Percentiles rank a stretch among this genome's conserved stretches.
These are phyloP conservation scores for Cyberlindnera xishuangbannaensis DNA, from an alignment of 805 yeast species.

Conservation along the genomic window DNA sequence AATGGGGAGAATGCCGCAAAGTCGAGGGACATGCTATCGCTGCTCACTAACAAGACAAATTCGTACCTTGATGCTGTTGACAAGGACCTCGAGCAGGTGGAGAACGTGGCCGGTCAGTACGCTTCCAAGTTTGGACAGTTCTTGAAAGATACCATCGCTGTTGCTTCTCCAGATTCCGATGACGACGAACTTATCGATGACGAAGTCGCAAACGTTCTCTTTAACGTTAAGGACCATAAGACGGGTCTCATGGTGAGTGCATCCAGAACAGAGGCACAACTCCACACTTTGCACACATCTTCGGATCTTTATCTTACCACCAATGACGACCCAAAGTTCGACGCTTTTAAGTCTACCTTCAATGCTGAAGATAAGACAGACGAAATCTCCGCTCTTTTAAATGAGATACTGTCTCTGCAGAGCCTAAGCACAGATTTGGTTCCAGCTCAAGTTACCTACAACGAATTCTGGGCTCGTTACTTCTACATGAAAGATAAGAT, in stretches of 20 bases:
- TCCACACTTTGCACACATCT: constrained; percentile 48
- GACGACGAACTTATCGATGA: constrained; percentile 25
- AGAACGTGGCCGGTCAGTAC: constrained; percentile 59
- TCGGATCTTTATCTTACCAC: constrained; percentile 25
- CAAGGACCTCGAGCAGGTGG: constrained; percentile 65
- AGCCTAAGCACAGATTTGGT: constrained; percentile 57
- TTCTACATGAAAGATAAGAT: constrained; percentile 40
- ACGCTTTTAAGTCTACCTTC: constrained; percentile 32
- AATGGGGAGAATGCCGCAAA: constrained; percentile 15
- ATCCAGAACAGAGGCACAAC: constrained; percentile 58
- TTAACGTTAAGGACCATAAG: constrained; percentile 34
- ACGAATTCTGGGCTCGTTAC: constrained; percentile 72
- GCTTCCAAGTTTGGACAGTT: constrained; percentile 54
- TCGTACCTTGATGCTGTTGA: constrained; percentile 67
- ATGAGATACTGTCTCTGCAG: constrained; percentile 16
- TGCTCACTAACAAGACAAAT: constrained; percentile 40
- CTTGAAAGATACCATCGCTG: constrained; percentile 35
- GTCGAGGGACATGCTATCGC: constrained; percentile 11
- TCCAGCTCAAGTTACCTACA: constrained; percentile 53
- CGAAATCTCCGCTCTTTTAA: constrained; percentile 44
- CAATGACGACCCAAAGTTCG: constrained; percentile 29
- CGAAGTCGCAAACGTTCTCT: constrained; percentile 35
- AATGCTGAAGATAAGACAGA: constrained; percentile 42
- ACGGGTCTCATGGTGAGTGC: constrained; percentile 33
- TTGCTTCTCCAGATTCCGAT: constrained; percentile 19